Evolutionary conservation across 2,329 filamentous ascomycete species (phyloP).

Genomic region (Calycina marina): DNA sequence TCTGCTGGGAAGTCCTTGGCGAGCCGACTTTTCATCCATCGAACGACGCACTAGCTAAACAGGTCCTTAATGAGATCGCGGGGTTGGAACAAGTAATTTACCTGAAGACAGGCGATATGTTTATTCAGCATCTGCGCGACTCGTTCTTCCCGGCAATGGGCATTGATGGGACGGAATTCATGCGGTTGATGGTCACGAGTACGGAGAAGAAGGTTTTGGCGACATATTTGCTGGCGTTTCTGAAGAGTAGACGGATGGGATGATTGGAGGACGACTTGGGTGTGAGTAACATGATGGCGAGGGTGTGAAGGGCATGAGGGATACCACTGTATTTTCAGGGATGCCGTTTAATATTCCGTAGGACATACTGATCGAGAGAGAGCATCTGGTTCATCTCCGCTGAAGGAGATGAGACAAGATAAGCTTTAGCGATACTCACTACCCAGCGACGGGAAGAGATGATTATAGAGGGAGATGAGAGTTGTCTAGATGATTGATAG

Average conservation of each 20-base stretch:
- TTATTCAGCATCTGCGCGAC: slow-evolving; percentile 53
- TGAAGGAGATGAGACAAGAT: too few relatives aligned
- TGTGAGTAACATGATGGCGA: background rate
- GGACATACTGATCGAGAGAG: too few relatives aligned
- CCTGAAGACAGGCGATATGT: slow-evolving; percentile 72
- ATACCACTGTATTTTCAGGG: too few relatives aligned
- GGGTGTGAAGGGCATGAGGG: background rate
- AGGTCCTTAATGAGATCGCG: slow-evolving; percentile 79
- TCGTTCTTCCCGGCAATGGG: slow-evolving; percentile 51
- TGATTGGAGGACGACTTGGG: slow-evolving; percentile 2
- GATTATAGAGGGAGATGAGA: too few relatives aligned
- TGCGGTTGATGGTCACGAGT: slow-evolving; percentile 42
- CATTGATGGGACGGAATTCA: slow-evolving; percentile 44
- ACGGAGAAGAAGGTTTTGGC: slow-evolving; percentile 47
- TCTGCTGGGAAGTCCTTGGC: slow-evolving; percentile 79
- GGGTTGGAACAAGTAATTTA: slow-evolving; percentile 81
- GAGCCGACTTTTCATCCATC: slow-evolving; percentile 67
- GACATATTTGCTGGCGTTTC: slow-evolving; percentile 45
- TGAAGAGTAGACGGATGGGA: slow-evolving; percentile 26
- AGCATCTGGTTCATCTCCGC: too few relatives aligned
- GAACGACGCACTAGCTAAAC: slow-evolving; percentile 71
- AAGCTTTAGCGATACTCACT: too few relatives aligned
- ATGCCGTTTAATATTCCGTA: too few relatives aligned
- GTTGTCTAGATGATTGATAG: too few relatives aligned
- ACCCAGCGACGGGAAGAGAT: too few relatives aligned